phyloP scores from a whole-genome alignment of 2,329 filamentous ascomycete species.

The Colletotrichum aenigma region DNA sequence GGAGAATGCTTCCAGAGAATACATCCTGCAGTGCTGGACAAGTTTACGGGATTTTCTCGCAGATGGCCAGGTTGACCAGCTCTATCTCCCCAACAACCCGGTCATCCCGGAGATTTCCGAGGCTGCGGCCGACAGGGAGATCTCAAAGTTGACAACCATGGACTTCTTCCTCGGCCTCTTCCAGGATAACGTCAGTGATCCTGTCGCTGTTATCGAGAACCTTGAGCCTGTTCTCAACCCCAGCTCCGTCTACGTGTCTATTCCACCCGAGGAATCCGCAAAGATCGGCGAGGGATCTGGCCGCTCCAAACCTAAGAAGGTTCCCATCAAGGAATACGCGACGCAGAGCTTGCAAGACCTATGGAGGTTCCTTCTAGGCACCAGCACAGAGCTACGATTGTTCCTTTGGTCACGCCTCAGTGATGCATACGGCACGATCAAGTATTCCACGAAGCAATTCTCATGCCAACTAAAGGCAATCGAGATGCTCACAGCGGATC shows the following conservation, averaged over 20 bases:
- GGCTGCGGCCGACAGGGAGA: slow-evolving; percentile 85
- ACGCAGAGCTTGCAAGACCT: slow-evolving; percentile 73
- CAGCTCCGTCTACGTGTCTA: slow-evolving; percentile 51
- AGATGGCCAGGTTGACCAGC: slow-evolving; percentile 43
- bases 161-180: slow-evolving; percentile 95
- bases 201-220: slow-evolving; percentile 85
- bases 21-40: slow-evolving; percentile 63
- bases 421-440: slow-evolving; percentile 84
- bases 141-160: slow-evolving; percentile 91
- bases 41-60: slow-evolving; percentile 58
- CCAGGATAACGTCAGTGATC: slow-evolving; percentile 79
- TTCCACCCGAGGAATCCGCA: slow-evolving; percentile 20
- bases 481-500: slow-evolving; percentile 74
- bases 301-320: slow-evolving; percentile 21
- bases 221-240: slow-evolving; percentile 91
- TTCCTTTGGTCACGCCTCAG: slow-evolving; percentile 92
- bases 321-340: slow-evolving; percentile 55
- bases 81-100: slow-evolving; percentile 80
- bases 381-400: slow-evolving; percentile 81
- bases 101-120: slow-evolving; percentile 87
- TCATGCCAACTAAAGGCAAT: slow-evolving; percentile 87
- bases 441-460: slow-evolving; percentile 85
- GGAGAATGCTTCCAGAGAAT: slow-evolving; percentile 58
- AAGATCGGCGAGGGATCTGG: slow-evolving; percentile 17
- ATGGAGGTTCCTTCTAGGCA: slow-evolving; percentile 81